Evolutionary conservation across 305 asterid species (phyloP), one percentile per base, ranked within the genome.

Genomic region (Coffea humblotiana): DNA sequence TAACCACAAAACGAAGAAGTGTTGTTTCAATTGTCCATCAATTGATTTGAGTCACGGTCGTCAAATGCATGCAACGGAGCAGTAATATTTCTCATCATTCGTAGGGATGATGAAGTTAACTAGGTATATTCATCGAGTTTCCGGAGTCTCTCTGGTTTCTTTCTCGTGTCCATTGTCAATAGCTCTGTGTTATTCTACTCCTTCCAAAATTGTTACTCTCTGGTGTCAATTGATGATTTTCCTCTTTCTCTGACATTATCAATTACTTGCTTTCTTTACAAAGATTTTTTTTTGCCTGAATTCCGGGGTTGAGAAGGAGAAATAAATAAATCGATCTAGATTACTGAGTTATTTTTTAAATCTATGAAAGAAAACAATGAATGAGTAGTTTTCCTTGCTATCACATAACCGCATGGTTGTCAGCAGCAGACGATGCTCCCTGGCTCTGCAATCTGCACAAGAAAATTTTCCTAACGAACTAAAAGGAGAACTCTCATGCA

Each of bases 171-270:
- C 58, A 67, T 52, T 74, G 75, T 80, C n/a, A 49, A 40, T 64
- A 35, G 29, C 60, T 63, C 45, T 72, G 67, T 77, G 74, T 48
- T 47, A 9, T 77, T 67, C 68, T 43, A 35, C 61, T 49, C 25
- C 27, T 74, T 79, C 15, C 32, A 21, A 11, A 35, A 48, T 35
- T 77, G 21, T 47, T 77, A 40, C 27, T 61, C 29, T 52, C 68
- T 77, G 68, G 37, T 75, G 70, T 37, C 43, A 21, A 60, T 40
- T 40, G 51, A 40, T 75, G 58, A 21, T 23, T 37, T 29, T 60
- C 40, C 37, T 43, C 35, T 23, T 8, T 78, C 49, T 16, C 48
- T 77, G 3, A 10, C 54, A 23, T 61, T 56, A 23, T 61, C 35
- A 72, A 10, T 61, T 63, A 14, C 47, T 32, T 66, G 18, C 63